Evolutionary conservation across 441 rosid species (phyloP), one percentile per base, ranked within the genome.

Genomic region (Corymbia citriodora): DNA sequence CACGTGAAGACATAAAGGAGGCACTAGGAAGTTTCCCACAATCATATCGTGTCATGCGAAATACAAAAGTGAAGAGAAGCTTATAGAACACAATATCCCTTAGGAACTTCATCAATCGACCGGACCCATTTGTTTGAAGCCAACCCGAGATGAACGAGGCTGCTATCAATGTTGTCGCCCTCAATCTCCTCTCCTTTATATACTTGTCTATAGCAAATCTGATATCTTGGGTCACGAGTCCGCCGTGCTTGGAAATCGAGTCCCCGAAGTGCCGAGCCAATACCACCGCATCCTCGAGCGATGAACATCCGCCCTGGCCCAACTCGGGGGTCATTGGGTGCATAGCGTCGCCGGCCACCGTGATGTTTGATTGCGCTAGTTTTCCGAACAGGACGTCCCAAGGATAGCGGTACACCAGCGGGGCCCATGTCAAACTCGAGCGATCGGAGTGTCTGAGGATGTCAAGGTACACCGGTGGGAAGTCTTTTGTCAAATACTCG

Each of bases 321-420:
- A 93, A 91, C 14, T 94, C 94, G 27, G 94, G 94, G 1, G 95
- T 93, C 92, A 90, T 94, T 2, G 94, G 95, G 53, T 94, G 95
- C 94, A 94, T 93, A 1, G 95, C 95, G 33, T 95, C 95, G 1
- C 95, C 94, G 0, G 93, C 94, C n/a, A 93, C 93, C 1, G 91
- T 93, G 23, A 93, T 48, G 54, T 91, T 93, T 61, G 92, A 91
- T 40, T 53, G 88, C 68, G 91, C 88, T 21, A 93, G 63, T 3
- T 87, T 93, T 18, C 93, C 93, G 17, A 92, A 89, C 12, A 72
- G 6, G 29, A 95, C 90, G 8, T 91, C 53, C 94, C 94, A 93
- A 21, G 95, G 95, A 49, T 57, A 23, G 79, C 93, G 87, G 9
- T 91, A 89, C 92, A 87, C 61, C 87, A 94, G 87, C 21, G 94